Conservation (phyloP, 257 asterid genomes). For the Solanum boliviense region DNA sequence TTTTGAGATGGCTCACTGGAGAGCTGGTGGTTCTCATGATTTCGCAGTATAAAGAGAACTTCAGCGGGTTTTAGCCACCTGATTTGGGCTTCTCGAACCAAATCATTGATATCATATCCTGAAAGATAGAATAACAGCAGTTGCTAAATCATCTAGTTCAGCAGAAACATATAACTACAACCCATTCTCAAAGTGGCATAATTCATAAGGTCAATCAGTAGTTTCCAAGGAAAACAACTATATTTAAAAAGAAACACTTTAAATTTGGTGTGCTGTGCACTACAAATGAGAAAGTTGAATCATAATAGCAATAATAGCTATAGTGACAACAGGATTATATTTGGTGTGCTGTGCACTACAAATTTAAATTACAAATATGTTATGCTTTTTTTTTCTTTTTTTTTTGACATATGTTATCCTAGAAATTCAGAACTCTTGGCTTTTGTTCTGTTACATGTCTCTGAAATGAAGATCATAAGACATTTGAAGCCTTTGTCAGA, state of each 20-base stretch:
- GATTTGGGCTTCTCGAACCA: slow-evolving; percentile 69
- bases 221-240: not conserved
- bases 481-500: not conserved
- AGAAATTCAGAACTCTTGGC: not conserved
- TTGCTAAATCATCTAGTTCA: not conserved
- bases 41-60: slow-evolving; percentile 58
- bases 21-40: slow-evolving; percentile 65
- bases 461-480: not conserved
- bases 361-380: not conserved
- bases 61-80: slow-evolving; percentile 96
- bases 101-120: slow-evolving; percentile 50
- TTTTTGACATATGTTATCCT: not conserved
- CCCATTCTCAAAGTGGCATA: not conserved
- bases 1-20: slow-evolving; percentile 57
- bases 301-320: not conserved
- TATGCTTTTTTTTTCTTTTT: not conserved
- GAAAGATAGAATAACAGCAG: slow-evolving; percentile 13
- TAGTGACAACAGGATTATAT: not conserved
- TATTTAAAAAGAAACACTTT: not conserved
- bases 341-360: not conserved
- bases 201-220: not conserved
- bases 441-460: not conserved
- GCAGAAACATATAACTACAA: not conserved
- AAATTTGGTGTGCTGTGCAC: too few species aligned
- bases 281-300: not conserved